Base-by-base conservation (phyloP, 345 rosid species). In the Psidium guajava region DNA sequence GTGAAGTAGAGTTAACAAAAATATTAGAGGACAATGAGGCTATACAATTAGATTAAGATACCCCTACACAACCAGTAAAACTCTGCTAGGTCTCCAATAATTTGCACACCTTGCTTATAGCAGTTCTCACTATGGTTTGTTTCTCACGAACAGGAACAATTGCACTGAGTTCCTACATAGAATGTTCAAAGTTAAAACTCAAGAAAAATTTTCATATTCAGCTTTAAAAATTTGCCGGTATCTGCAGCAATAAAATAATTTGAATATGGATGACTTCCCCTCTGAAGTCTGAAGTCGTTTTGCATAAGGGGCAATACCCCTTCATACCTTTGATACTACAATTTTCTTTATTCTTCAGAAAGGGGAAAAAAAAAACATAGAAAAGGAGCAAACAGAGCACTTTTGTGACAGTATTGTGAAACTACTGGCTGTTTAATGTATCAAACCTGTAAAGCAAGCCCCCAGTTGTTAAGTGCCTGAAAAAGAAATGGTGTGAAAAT, bases 401-500 rank as follows among this genome's bases (percentile, higher is more conserved):
- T 82, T 82, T 42, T 82, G 27, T 25, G 0, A 53, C 59, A 53
- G 49, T 25, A 10, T 54, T 8, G 0, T 54, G 42, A 56, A 82
- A 21, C 24, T 50, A 11, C 84, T 82, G 40, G 47, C 56, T 82
- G 54, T 36, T 82, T 11, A 69, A 53, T 64, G 27, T 64, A 49
- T 84, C 53, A 28, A 91, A 96, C 99, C 99, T 96, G 99, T 86
- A 98, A 89, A 13, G 98, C 99, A 83, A 96, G 98, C 82, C 99
- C 99, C 99, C 98, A 96, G 86, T 98, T 96, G 89, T 98, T 98
- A 57, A 98, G 94, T 20, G 99, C 99, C 99, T 98, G 95, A 86
- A 90, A 87, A 58, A 85, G 82, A 85, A 83, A 88, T 85, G 80
- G 42, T 86, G 86, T 86, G 44, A 52, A 25, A 61, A 85, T 53